phyloP scores from a whole-genome alignment of 306 rosid genomes.

The Comarum palustre region DNA sequence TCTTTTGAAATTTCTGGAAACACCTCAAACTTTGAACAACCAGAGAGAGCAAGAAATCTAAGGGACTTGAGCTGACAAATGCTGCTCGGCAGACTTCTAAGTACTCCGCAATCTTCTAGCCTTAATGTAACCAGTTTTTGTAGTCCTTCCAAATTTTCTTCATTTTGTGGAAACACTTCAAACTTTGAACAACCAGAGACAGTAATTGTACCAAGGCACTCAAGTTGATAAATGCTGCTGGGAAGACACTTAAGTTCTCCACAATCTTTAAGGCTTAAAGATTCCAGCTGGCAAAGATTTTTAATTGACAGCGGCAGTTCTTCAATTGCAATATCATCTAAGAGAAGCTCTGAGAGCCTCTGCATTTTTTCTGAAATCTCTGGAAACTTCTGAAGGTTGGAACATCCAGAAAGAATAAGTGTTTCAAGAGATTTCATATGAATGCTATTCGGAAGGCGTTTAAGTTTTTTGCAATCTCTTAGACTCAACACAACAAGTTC shows the following conservation, averaged over 20 bases:
- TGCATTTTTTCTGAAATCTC: slow-evolving; percentile 7
- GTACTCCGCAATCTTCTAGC: not conserved
- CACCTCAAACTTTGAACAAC: not conserved
- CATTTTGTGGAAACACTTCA: not conserved
- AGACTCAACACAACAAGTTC: not conserved
- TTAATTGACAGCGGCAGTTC: not conserved
- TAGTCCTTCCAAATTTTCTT: not conserved
- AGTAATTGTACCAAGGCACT: not conserved
- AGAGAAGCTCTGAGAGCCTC: not conserved
- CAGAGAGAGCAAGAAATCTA: not conserved
- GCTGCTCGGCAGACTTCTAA: not conserved
- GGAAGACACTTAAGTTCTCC: not conserved
- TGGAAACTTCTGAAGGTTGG: not conserved
- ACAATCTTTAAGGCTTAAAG: not conserved
- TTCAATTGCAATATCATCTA: not conserved
- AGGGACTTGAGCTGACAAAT: not conserved
- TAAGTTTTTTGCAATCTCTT: not conserved
- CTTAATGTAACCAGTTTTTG: too few species aligned
- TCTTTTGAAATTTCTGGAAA: not conserved
- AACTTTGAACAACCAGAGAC: not conserved
- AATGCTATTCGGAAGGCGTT: not conserved
- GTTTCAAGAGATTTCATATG: not conserved
- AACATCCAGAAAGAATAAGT: not conserved
- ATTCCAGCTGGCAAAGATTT: not conserved
- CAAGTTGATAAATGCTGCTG: not conserved